Conservation (phyloP, 2,329 filamentous ascomycete species). For the Aspergillus fumigatiaffinis region DNA sequence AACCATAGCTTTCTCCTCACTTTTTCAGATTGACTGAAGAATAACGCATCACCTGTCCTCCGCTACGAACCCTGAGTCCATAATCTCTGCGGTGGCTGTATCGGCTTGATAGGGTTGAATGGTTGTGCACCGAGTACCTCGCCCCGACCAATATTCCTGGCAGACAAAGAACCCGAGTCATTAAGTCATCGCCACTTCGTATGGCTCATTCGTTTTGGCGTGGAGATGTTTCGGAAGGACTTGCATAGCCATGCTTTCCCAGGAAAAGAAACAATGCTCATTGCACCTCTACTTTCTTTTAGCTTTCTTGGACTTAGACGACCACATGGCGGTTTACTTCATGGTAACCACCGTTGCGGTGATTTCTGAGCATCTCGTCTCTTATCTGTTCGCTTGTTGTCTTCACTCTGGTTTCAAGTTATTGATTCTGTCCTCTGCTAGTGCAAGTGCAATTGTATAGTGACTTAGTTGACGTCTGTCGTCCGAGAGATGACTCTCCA, state of each 20-base stretch:
- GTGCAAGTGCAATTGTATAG: not conserved
- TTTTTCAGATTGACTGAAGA: too few species aligned
- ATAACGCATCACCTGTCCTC: too few species aligned
- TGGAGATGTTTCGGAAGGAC: not conserved
- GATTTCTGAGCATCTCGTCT: not conserved
- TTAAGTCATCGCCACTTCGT: not conserved
- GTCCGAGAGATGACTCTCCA: slow-evolving; percentile 7
- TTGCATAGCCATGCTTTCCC: not conserved
- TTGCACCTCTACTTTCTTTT: not conserved
- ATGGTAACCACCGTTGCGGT: not conserved
- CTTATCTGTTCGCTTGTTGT: not conserved
- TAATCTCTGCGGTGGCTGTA: not conserved
- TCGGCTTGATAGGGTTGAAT: not conserved
- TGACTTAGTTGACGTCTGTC: not conserved
- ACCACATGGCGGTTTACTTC: not conserved
- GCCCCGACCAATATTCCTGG: not conserved
- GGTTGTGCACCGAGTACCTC: not conserved
- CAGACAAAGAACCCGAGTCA: not conserved
- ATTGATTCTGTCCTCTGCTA: not conserved
- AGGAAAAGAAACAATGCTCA: not conserved
- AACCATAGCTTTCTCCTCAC: not conserved
- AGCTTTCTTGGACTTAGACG: not conserved
- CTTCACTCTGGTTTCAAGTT: not conserved
- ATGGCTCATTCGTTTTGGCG: not conserved
- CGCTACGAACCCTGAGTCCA: too few species aligned